These are phyloP conservation scores for Kluyveromyces sp. DNA, from an alignment of 1,139 yeast genomes.

Conservation along the genomic window DNA sequence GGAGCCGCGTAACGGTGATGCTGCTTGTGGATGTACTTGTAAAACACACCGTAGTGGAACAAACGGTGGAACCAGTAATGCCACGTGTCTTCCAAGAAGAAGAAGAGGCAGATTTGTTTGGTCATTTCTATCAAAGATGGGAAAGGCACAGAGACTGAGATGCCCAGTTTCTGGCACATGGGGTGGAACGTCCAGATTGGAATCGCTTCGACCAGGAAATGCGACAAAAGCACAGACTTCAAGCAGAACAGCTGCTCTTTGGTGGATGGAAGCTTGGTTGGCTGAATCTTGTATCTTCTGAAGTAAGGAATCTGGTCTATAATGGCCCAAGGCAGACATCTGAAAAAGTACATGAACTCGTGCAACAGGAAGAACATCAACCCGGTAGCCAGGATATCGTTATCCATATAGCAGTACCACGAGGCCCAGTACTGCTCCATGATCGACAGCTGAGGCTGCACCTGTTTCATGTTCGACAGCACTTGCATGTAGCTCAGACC, in stretches of 20 bases:
- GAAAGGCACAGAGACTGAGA: constrained; percentile 74
- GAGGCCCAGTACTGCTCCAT: constrained; percentile 70
- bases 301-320: constrained; percentile 72
- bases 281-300: constrained; percentile 74
- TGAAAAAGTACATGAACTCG: constrained; percentile 75
- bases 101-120: constrained; percentile 64
- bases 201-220: constrained; percentile 83
- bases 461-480: constrained; percentile 31
- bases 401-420: constrained; percentile 66
- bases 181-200: constrained; percentile 98
- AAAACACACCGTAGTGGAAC: constrained; percentile 77
- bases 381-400: constrained; percentile 80
- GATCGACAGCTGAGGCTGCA: constrained; percentile 37
- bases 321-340: constrained; percentile 79
- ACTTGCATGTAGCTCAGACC: constrained; percentile 30
- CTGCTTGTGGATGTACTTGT: constrained; percentile 88
- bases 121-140: constrained; percentile 54
- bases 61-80: constrained; percentile 92
- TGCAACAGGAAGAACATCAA: constrained; percentile 65
- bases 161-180: constrained; percentile 68
- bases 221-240: constrained; percentile 74
- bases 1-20: constrained; percentile 98
- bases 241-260: constrained; percentile 90
- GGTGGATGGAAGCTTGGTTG: constrained; percentile 65
- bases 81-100: constrained; percentile 87